These are phyloP conservation scores for Cryptococcus amylolentus DNA, from an alignment of 1,284 basidiomycete genomes.

Conservation along the genomic window DNA sequence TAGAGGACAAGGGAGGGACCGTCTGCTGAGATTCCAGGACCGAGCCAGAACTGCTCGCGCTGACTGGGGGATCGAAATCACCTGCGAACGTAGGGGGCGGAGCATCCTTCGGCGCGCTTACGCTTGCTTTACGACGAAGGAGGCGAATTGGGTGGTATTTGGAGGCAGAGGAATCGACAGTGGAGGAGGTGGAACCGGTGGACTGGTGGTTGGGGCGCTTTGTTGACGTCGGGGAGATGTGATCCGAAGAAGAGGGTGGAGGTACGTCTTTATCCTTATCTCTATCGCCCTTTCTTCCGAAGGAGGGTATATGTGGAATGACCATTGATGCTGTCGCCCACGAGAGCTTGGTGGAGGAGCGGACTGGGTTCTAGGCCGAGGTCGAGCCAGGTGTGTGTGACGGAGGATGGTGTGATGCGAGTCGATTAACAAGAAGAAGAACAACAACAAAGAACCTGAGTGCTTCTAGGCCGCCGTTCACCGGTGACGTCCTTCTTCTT, in stretches of 20 bases:
- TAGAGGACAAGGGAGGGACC: neutral
- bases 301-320: neutral
- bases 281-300: conserved; percentile 9
- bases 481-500: too few relatives aligned
- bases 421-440: too few relatives aligned
- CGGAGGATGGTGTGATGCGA: too few relatives aligned
- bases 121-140: conserved; percentile 22
- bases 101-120: conserved; percentile 1
- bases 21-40: conserved; percentile 5
- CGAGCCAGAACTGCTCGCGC: conserved; percentile 6
- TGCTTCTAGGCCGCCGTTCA: too few relatives aligned
- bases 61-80: conserved; percentile 1
- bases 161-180: conserved; percentile 13
- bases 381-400: too few relatives aligned
- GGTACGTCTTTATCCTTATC: conserved; percentile 6
- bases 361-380: too few relatives aligned
- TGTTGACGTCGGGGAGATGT: neutral
- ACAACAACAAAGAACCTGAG: too few relatives aligned
- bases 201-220: neutral
- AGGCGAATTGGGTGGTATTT: conserved; percentile 23
- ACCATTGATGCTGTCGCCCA: neutral
- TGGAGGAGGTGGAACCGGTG: neutral
- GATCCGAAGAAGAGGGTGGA: neutral
- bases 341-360: neutral
- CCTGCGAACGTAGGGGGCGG: neutral